These are phyloP conservation scores for Colletotrichum phormii DNA, from an alignment of 2,329 filamentous ascomycete genomes.

Conservation along the genomic window DNA sequence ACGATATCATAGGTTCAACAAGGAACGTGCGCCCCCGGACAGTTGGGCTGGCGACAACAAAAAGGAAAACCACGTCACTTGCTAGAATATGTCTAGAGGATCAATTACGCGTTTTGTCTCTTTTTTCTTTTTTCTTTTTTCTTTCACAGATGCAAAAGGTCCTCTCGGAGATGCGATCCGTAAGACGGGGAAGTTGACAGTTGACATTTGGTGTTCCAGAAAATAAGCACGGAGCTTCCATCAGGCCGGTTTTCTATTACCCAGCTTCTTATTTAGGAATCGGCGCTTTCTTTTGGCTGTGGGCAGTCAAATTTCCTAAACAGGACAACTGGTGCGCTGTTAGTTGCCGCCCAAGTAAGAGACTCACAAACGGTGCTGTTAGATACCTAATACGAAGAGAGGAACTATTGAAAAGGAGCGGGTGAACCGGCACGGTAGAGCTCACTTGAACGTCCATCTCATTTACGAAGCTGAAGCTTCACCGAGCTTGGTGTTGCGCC, in stretches of 20 bases:
- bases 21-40: background rate
- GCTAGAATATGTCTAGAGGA: background rate
- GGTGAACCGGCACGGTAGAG: background rate
- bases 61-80: background rate
- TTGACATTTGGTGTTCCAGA: background rate
- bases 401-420: background rate
- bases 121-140: too few species aligned
- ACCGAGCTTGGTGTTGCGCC: too few species aligned
- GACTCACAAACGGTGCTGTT: background rate
- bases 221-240: background rate
- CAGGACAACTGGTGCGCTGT: background rate
- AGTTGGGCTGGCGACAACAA: background rate
- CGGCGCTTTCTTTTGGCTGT: background rate
- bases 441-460: background rate
- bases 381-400: background rate
- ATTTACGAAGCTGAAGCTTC: background rate
- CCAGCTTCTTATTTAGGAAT: background rate
- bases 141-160: background rate
- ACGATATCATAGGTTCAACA: background rate
- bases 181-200: background rate
- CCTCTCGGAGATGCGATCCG: background rate
- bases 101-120: background rate
- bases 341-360: background rate
- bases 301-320: background rate
- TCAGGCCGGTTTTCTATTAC: background rate